Evolutionary conservation across 768 basidiomycete genomes (phyloP).

Genomic region (Mycena pura): DNA sequence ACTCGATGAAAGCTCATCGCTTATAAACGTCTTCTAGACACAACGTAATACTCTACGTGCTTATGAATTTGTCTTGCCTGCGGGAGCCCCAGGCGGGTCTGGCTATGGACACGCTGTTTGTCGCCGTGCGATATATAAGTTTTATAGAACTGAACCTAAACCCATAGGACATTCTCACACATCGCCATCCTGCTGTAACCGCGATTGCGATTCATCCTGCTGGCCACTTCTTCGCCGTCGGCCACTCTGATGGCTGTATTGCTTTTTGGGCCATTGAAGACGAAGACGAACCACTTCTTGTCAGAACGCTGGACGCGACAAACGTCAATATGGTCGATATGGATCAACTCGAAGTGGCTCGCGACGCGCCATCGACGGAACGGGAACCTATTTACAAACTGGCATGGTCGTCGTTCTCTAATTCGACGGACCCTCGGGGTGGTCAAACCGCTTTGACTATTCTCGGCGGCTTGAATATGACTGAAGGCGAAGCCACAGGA

Average conservation of each 20-base stretch:
- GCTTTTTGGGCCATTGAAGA: constrained; percentile 86
- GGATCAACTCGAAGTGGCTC: constrained; percentile 50
- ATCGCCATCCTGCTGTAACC: constrained; percentile 74
- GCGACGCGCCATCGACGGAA: constrained; percentile 29
- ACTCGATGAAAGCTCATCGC: neutral
- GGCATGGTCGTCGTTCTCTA: constrained; percentile 81
- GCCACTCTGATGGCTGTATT: constrained; percentile 83
- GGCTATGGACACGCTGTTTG: constrained; percentile 65
- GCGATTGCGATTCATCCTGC: constrained; percentile 76
- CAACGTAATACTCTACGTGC: constrained; percentile 60
- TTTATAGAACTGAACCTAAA: neutral
- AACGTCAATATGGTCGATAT: constrained; percentile 64
- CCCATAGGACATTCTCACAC: constrained; percentile 71
- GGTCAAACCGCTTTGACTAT: constrained; percentile 78
- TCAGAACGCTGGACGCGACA: constrained; percentile 66
- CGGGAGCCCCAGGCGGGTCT: constrained; percentile 83
- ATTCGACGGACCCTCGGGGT: constrained; percentile 66
- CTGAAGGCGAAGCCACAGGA: constrained; percentile 58
- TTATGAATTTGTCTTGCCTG: constrained; percentile 75
- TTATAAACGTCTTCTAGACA: constrained; percentile 38
- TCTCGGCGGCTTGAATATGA: constrained; percentile 70
- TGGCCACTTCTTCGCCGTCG: constrained; percentile 78
- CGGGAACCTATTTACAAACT: constrained; percentile 88
- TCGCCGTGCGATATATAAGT: neutral
- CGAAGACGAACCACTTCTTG: constrained; percentile 74